Percentiles rank a stretch among this genome's conserved stretches.
These are phyloP conservation scores for Albifimbria verrucaria DNA, from an alignment of 2,329 filamentous ascomycete species.

Conservation along the genomic window DNA sequence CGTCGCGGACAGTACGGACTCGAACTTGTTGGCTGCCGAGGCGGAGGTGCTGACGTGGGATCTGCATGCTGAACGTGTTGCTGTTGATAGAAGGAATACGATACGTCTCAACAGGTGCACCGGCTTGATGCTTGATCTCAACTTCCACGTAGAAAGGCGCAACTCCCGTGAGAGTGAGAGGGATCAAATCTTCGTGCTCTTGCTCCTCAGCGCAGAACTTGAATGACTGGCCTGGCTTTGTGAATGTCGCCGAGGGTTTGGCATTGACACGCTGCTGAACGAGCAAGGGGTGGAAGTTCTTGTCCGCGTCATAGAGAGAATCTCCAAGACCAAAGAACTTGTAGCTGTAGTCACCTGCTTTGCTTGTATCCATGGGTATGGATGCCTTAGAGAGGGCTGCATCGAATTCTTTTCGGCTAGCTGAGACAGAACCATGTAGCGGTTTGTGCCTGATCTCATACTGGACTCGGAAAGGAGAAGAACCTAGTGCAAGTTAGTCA, in stretches of 20 bases:
- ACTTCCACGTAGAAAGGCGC: slow-evolving; percentile 89
- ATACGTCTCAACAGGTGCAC: slow-evolving; percentile 74
- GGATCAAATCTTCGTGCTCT: slow-evolving; percentile 79
- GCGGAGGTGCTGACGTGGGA: slow-evolving; percentile 80
- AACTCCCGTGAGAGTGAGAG: slow-evolving; percentile 76
- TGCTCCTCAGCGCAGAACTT: slow-evolving; percentile 90
- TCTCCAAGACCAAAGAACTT: slow-evolving; percentile 80
- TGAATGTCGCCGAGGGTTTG: slow-evolving; percentile 77
- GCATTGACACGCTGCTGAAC: slow-evolving; percentile 83
- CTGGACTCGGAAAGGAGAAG: slow-evolving; percentile 76
- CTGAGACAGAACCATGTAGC: slow-evolving; percentile 59
- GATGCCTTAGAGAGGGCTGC: slow-evolving; percentile 73
- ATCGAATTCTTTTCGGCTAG: slow-evolving; percentile 70
- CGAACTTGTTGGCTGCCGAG: slow-evolving; percentile 86
- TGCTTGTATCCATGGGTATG: slow-evolving; percentile 80
- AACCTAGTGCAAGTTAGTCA: slow-evolving; percentile 47
- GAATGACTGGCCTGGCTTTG: slow-evolving; percentile 86
- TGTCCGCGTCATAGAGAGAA: slow-evolving; percentile 76
- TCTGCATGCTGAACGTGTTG: slow-evolving; percentile 72
- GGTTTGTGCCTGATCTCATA: slow-evolving; percentile 77
- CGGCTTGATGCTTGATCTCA: slow-evolving; percentile 88
- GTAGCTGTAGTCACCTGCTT: slow-evolving; percentile 82
- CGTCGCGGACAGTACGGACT: slow-evolving; percentile 86
- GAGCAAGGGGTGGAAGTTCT: slow-evolving; percentile 61
- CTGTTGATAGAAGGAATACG: slow-evolving; percentile 75